Base-by-base conservation (phyloP, 2,329 filamentous ascomycete species). In the Monosporascus ibericus region DNA sequence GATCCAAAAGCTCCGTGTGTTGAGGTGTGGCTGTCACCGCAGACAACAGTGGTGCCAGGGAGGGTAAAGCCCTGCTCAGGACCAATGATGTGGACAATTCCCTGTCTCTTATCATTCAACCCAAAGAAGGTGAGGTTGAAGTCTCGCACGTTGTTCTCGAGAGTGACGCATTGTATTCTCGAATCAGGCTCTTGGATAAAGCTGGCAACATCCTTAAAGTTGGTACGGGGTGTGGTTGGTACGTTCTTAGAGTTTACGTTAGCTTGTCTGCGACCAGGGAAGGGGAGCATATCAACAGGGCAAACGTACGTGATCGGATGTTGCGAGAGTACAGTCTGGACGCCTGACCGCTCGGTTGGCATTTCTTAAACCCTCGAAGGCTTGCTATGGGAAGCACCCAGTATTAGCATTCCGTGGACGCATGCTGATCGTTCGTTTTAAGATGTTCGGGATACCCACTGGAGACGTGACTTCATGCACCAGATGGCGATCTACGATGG, bases 401-500 rank as follows among this genome's bases (percentile, higher is more conserved):
- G 46, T 52, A 56, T 61, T 50, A 61, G 64, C 54, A 3, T 44
- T 9, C 14, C 3, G 11, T 17, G 24, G 40, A 11, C 25, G 7
- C 20, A 18, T 17, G 11, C 11, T 8, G 8, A 18, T 18, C 3
- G 6, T n/a, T 9, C n/a, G 17, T n/a, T 38, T 42, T 49, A 18
- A 38, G 48, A 48, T 49, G 49, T 46, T 25, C 3, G 24, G 24
- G 42, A 27, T 56, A 72, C 86, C 68, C 81, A 91, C 88, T 58
- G 94, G 94, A 64, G 92, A 96, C 64, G 94, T 99, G 70, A 99
- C 94, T 79, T 99, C 94, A 71, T 99, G 94, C 57, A 97, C 92
- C 57, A 99, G 81, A 79, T 99, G 94, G 71, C 94, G 84, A 75
- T 95, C 90, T 92, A 64, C 52, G 4, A 14, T 46, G 49, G 48